Percentiles rank a stretch among this genome's conserved stretches.
These are phyloP conservation scores for Thielaviopsis ethacetica DNA, from an alignment of 2,329 filamentous ascomycete species.

Conservation along the genomic window DNA sequence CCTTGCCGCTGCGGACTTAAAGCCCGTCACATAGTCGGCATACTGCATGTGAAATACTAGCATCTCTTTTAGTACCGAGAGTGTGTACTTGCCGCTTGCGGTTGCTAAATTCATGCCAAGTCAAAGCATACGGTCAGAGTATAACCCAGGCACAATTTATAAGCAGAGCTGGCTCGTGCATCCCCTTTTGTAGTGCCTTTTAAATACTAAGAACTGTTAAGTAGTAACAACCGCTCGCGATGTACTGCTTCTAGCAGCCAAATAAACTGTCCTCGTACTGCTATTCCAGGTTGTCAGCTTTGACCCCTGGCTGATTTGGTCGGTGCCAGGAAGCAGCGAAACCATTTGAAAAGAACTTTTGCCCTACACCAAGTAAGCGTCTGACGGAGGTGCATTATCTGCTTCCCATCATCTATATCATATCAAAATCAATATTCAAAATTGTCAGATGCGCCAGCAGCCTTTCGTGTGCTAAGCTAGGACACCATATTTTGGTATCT, in stretches of 20 bases:
- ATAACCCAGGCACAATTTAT: no score
- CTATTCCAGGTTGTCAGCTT: neutral
- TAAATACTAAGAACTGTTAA: no score
- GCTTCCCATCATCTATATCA: neutral
- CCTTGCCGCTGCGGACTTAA: neutral
- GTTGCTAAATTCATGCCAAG: no score
- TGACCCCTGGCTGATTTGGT: neutral
- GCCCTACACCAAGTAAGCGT: neutral
- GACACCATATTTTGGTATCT: neutral
- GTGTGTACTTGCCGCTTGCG: no score
- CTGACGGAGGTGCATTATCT: no score
- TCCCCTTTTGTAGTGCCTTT: no score
- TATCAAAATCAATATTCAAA: neutral
- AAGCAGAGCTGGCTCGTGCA: no score
- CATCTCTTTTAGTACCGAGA: no score
- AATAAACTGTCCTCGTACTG: no score
- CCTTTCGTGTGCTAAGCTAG: neutral
- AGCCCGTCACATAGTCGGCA: neutral
- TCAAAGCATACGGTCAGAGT: no score
- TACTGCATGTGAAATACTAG: neutral
- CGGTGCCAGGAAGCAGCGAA: neutral
- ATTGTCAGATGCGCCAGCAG: neutral
- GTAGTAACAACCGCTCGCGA: no score
- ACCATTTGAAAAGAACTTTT: neutral
- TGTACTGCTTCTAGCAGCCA: no score